These are phyloP conservation scores for Wickerhamomyces xylosicus DNA, from an alignment of 805 yeast genomes.

Conservation along the genomic window DNA sequence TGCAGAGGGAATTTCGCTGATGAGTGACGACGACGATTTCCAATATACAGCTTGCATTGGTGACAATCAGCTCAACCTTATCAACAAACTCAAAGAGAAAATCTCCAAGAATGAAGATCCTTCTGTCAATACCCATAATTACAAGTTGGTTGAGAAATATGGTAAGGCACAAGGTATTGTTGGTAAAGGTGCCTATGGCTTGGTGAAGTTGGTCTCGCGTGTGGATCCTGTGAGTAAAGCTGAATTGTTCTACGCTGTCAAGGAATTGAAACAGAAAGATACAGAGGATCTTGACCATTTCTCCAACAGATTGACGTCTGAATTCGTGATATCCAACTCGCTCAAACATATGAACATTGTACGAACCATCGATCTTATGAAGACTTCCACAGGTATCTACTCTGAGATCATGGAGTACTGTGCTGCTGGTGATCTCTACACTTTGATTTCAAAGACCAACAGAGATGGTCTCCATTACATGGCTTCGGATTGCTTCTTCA, in stretches of 20 bases:
- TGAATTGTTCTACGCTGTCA: slow-evolving; percentile 84
- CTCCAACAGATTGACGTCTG: slow-evolving; percentile 82
- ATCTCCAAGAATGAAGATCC: slow-evolving; percentile 28
- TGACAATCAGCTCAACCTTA: slow-evolving; percentile 35
- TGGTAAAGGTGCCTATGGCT: slow-evolving; percentile 98
- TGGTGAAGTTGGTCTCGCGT: slow-evolving; percentile 89
- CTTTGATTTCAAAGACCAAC: slow-evolving; percentile 41
- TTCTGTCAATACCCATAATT: slow-evolving; percentile 14
- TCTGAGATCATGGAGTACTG: slow-evolving; percentile 94
- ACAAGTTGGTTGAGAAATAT: slow-evolving; percentile 32
- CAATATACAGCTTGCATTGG: slow-evolving; percentile 33
- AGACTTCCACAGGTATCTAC: slow-evolving; percentile 59
- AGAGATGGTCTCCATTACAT: slow-evolving; percentile 42
- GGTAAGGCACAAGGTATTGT: slow-evolving; percentile 44
- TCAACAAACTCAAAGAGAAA: slow-evolving; percentile 35
- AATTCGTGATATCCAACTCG: slow-evolving; percentile 78
- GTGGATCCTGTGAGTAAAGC: slow-evolving; percentile 63
- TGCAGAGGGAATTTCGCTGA: no score
- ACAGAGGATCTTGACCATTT: slow-evolving; percentile 96
- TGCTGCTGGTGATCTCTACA: slow-evolving; percentile 74
- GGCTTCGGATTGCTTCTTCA: slow-evolving; percentile 85
- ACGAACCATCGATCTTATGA: slow-evolving; percentile 72
- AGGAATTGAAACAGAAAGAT: slow-evolving; percentile 95
- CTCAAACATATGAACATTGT: slow-evolving; percentile 68
- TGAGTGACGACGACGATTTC: slow-evolving; percentile 7